Evolutionary conservation across 1,284 basidiomycete species (phyloP).

Genomic region (Papiliotrema terrestris): DNA sequence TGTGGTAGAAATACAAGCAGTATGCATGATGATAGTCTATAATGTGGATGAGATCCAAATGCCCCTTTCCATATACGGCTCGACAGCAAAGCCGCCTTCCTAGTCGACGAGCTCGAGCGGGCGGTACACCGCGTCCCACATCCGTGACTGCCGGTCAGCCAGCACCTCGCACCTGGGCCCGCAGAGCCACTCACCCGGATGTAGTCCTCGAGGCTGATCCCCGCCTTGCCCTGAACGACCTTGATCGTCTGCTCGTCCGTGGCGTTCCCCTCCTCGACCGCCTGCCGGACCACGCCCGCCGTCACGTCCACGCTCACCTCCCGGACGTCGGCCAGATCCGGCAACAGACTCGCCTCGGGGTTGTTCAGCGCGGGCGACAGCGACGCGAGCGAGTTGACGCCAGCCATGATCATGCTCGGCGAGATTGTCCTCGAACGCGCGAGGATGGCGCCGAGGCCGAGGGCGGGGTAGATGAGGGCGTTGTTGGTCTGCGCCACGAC

Average conservation of each 20-base stretch:
- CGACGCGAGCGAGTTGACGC: constrained; percentile 60
- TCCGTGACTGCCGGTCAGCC: constrained; percentile 4
- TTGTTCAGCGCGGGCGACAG: constrained; percentile 70
- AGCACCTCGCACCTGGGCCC: background rate
- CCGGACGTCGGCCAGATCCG: constrained; percentile 65
- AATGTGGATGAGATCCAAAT: too few species aligned
- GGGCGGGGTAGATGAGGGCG: constrained; percentile 73
- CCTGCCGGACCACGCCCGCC: constrained; percentile 72
- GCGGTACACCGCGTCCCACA: constrained; percentile 17
- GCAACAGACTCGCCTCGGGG: constrained; percentile 56
- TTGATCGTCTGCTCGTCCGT: constrained; percentile 37
- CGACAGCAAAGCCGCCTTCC: background rate
- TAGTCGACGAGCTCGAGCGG: constrained; percentile 31
- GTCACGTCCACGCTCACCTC: constrained; percentile 56
- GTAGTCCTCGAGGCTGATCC: constrained; percentile 37
- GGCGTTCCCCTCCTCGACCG: constrained; percentile 63
- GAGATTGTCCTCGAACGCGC: constrained; percentile 62
- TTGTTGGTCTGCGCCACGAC: constrained; percentile 52
- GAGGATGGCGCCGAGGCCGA: constrained; percentile 69
- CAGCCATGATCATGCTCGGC: constrained; percentile 68
- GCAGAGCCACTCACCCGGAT: constrained; percentile 29
- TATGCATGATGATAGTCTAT: too few species aligned
- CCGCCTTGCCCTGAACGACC: constrained; percentile 39
- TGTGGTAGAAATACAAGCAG: too few species aligned
- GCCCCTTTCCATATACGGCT: too few species aligned